Evolutionary conservation across 1,284 basidiomycete genomes (phyloP).

Genomic region (Tremellales sp.): DNA sequence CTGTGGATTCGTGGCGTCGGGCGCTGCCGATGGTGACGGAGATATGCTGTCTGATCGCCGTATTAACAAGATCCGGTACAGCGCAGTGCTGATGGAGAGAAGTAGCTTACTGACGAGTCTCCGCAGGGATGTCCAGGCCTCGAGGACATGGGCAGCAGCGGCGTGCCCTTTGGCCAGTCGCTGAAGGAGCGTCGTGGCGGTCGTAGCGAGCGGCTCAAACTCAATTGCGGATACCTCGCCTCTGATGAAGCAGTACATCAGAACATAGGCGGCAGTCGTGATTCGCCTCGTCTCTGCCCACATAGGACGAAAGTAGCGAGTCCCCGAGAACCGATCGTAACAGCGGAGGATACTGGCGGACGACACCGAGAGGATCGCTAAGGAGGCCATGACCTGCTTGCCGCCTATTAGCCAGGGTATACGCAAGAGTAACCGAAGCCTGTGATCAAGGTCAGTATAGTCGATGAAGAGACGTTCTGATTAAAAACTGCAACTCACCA

Average conservation of each 20-base stretch:
- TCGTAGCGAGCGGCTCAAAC: background rate
- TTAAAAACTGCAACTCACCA: background rate
- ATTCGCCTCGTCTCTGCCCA: background rate
- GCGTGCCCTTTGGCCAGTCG: background rate
- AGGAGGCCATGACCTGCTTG: background rate
- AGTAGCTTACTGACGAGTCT: no score
- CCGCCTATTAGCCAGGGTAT: background rate
- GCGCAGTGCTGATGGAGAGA: no score
- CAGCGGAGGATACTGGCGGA: background rate
- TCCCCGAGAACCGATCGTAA: background rate
- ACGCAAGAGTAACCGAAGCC: background rate
- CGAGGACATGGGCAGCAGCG: no score
- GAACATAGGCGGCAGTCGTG: background rate
- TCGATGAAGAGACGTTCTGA: background rate
- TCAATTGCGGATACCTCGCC: background rate
- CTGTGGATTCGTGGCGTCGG: no score
- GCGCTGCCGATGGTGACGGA: no score
- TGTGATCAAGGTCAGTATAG: background rate
- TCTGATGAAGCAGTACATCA: background rate
- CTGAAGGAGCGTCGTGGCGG: background rate
- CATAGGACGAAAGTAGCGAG: background rate
- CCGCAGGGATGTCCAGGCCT: no score
- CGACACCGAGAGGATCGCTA: background rate
- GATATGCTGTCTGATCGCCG: no score
- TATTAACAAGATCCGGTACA: no score